Conservation (phyloP, 2,329 filamentous ascomycete species). For the Fusarium piperis region DNA sequence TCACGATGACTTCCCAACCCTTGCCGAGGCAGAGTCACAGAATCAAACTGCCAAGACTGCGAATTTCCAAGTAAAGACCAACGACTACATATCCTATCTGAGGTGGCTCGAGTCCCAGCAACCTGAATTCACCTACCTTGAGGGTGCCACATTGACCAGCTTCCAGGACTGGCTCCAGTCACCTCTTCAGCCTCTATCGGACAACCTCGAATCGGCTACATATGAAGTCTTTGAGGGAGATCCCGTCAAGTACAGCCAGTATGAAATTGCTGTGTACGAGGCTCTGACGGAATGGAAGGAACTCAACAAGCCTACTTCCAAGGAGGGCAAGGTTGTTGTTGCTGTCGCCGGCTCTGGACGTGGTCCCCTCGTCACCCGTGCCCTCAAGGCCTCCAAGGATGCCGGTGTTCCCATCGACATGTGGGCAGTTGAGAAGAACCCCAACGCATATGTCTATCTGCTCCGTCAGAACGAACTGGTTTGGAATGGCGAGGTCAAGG, state of each 20-base stretch:
- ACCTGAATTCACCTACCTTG: constrained; percentile 64
- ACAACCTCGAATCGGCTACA: constrained; percentile 96
- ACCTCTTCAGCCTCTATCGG: constrained; percentile 90
- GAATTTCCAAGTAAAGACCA: constrained; percentile 38
- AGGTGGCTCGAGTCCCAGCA: constrained; percentile 86
- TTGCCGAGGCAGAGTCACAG: constrained; percentile 69
- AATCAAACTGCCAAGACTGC: constrained; percentile 36
- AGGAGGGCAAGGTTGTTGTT: constrained; percentile 78
- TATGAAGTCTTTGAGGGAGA: constrained; percentile 99
- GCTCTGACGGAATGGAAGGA: constrained; percentile 83
- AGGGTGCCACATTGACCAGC: constrained; percentile 62
- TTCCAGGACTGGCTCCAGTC: constrained; percentile 96
- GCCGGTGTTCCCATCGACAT: constrained; percentile 83
- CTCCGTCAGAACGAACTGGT: constrained; percentile 83
- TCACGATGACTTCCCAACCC: constrained; percentile 72
- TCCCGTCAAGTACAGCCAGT: constrained; percentile 97
- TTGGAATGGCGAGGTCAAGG: constrained; percentile 84
- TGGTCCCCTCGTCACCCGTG: constrained; percentile 89
- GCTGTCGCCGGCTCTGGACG: constrained; percentile 94
- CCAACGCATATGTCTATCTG: constrained; percentile 93
- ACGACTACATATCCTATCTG: constrained; percentile 77
- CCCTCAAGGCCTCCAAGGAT: constrained; percentile 79
- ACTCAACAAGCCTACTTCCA: constrained; percentile 76
- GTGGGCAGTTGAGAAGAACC: constrained; percentile 98
- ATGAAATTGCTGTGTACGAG: constrained; percentile 83